Base-by-base conservation (phyloP, 495 filamentous ascomycete genomes). In the Podospora pseudopauciseta region DNA sequence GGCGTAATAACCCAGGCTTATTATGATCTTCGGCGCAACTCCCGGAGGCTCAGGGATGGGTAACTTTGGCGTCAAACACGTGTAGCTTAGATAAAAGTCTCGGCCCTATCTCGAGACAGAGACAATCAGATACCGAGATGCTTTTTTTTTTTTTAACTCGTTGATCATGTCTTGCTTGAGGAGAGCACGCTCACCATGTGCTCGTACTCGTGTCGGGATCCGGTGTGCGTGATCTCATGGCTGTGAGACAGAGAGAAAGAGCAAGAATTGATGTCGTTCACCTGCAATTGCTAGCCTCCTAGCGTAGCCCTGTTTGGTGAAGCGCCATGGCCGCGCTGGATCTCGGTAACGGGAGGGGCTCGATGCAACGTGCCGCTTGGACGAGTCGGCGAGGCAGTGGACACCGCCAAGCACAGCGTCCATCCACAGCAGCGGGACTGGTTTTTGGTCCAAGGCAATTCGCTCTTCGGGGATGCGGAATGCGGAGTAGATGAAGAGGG, bases 331-430 rank as follows among this genome's bases (percentile, higher is more conserved):
- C 57, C 19, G 32, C 65, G 57, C 65, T 63, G 65, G 65, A 67
- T 67, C 65, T 67, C 49, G 65, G 59, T 67, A 67, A 62, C 65
- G 65, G 65, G 65, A 66, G 65, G 57, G 30, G 65, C 65, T 18
- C 28, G 55, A 67, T 67, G 65, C 58, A 60, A 54, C 39, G 30
- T 56, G 20, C 65, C 59, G 65, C 19, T 58, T 56, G 65, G 68
- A 26, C 49, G 58, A 27, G 19, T 66, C 44, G 59, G 30, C 64
- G 64, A 64, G 67, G 16, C 13, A 30, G 60, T 57, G 60, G 54
- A 23, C 28, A 67, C 59, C 34, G 65, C 65, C 65, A 67, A 67
- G 67, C 27, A 49, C 58, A 18, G 18, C n/a, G 18, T 49, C 63
- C 55, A 56, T 34, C 57, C 63, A 28, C 34, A 60, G 32, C 62